These are phyloP conservation scores for Auricularia auricula-judae DNA, from an alignment of 768 basidiomycete species.

Conservation along the genomic window DNA sequence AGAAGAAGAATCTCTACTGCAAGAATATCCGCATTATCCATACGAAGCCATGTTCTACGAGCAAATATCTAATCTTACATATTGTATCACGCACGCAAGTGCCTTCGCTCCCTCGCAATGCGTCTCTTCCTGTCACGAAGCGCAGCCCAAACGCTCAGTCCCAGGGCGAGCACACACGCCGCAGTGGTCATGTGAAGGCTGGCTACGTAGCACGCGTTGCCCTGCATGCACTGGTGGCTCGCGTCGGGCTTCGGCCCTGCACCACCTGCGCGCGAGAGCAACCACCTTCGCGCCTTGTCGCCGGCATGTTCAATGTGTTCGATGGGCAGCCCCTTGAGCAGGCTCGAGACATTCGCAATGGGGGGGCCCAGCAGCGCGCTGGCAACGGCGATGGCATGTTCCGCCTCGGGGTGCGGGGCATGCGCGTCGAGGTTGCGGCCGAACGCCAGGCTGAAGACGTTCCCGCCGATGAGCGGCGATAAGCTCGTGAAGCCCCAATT, in stretches of 20 bases:
- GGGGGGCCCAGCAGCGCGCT: neutral
- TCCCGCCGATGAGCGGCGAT: conserved; percentile 63
- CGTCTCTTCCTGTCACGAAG: conserved; percentile 29
- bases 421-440: conserved; percentile 75
- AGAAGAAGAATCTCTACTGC: too few species aligned
- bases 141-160: conserved; percentile 40
- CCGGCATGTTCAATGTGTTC: too few species aligned
- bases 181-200: conserved; percentile 40
- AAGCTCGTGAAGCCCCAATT: conserved; percentile 77
- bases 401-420: conserved; percentile 16
- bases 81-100: neutral
- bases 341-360: neutral
- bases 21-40: too few species aligned
- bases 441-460: conserved; percentile 76
- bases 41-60: too few species aligned
- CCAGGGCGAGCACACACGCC: conserved; percentile 34
- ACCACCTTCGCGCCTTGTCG: conserved; percentile 20
- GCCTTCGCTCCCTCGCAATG: conserved; percentile 2
- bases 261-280: conserved; percentile 21
- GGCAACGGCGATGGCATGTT: neutral
- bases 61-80: too few species aligned
- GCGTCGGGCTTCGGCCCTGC: conserved; percentile 21
- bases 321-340: neutral
- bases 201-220: conserved; percentile 47
- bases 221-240: conserved; percentile 42